Evolutionary conservation across 345 rosid genomes (phyloP).

Genomic region (Hibiscus trionum): DNA sequence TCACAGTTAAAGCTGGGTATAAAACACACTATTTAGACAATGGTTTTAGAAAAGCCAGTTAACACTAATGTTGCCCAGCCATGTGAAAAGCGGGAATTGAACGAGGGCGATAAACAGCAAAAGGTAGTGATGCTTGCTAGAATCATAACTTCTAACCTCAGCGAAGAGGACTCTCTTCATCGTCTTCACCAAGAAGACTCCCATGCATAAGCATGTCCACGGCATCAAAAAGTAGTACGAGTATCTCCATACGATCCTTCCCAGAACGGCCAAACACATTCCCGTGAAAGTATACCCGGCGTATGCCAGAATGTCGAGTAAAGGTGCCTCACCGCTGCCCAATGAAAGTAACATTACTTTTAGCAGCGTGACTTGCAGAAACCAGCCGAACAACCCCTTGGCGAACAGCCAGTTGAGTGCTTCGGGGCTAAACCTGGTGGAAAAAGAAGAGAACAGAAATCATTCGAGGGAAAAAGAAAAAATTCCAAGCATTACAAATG

Average conservation of each 20-base stretch:
- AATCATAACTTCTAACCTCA: slow-evolving; percentile 76
- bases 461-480: neutral
- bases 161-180: slow-evolving; percentile 90
- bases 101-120: slow-evolving; percentile 79
- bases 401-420: slow-evolving; percentile 78
- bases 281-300: slow-evolving; percentile 84
- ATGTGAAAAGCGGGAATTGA: slow-evolving; percentile 75
- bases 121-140: slow-evolving; percentile 87
- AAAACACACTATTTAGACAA: slow-evolving; percentile 16
- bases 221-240: slow-evolving; percentile 75
- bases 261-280: slow-evolving; percentile 60
- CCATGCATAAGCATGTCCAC: slow-evolving; percentile 77
- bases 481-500: no score
- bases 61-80: slow-evolving; percentile 91
- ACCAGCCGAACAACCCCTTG: slow-evolving; percentile 23
- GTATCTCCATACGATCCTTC: slow-evolving; percentile 60
- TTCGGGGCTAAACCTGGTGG: slow-evolving; percentile 83
- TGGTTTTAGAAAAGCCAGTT: slow-evolving; percentile 66
- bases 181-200: slow-evolving; percentile 86
- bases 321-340: slow-evolving; percentile 89
- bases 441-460: neutral
- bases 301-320: slow-evolving; percentile 79
- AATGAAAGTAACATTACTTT: slow-evolving; percentile 68
- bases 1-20: neutral
- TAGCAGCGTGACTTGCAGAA: slow-evolving; percentile 68